Base-by-base conservation (phyloP, 495 filamentous ascomycete genomes). In the Rusavskia elegans region DNA sequence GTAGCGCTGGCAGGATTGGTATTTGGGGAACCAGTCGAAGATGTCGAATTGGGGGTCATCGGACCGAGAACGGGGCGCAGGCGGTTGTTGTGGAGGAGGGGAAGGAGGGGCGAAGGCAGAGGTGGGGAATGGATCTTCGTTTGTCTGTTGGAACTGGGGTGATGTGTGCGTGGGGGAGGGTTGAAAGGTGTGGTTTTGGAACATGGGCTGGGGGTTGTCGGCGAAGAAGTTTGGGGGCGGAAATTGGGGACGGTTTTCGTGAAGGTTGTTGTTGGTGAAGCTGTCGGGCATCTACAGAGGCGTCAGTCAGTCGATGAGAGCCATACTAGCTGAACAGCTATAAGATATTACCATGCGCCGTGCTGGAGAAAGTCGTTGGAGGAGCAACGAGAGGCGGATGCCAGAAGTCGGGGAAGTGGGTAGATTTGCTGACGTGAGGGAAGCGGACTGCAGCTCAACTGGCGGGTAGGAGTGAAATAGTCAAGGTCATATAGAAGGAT, bases 1-100 rank as follows among this genome's bases (percentile, higher is more conserved):
- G 71, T 93, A 96, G 38, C 79, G 78, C 55, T 90, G 85, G 66
- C 92, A 98, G 57, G 79, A 87, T 64, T 90, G 86, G 66, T 95
- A 95, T 48, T 83, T 79, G 16, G 89, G 87, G 61, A 94, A 85
- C 92, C 92, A 98, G 53, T 87, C 84, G 63, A 96, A 80, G 53
- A 49, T 59, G 38, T 52, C 50, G 39, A 74, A 71, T 49, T 66
- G 69, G 59, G 71, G 63, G 49, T 68, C 64, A 45, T 68, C 59
- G 49, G 63, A 45, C 11, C 63, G 66, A 16, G 65, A 65, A 25
- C 64, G 29, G 48, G 48, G 35, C 11, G 53, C n/a, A 8, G 39
- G 25, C 10, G 45, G 16, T 8, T 14, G 16, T 16, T 14, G 13
- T 20, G 39, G 9, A 5, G 37, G 60, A 2, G 23, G 30, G 14